Conservation (phyloP, 805 yeast species). For the Metschnikowia similis region DNA sequence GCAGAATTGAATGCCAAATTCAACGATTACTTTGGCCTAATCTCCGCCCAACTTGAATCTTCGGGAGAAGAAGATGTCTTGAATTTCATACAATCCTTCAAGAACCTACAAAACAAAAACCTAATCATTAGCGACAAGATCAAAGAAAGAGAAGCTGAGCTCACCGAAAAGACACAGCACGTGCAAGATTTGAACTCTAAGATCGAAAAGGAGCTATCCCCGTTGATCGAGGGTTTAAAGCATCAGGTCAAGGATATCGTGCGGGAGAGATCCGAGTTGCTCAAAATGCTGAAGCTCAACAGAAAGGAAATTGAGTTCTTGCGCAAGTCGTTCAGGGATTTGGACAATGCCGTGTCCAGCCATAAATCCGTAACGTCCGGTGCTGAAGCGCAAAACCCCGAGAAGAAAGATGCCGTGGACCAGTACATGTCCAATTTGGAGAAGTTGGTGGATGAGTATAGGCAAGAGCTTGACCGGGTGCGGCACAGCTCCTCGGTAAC, state of each 20-base stretch:
- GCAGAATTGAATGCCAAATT: slow-evolving; percentile 44
- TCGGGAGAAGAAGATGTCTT: slow-evolving; percentile 10
- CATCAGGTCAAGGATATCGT: slow-evolving; percentile 3
- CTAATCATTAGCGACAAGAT: slow-evolving; percentile 36
- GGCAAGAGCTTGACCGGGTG: slow-evolving; percentile 44
- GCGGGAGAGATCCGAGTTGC: slow-evolving; percentile 32
- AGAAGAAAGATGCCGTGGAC: slow-evolving; percentile 27
- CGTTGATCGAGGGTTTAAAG: slow-evolving; percentile 14
- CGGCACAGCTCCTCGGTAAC: slow-evolving; percentile 25
- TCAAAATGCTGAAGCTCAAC: slow-evolving; percentile 50
- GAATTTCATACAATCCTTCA: slow-evolving; percentile 33
- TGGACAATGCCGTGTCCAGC: slow-evolving; percentile 31
- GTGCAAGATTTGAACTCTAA: slow-evolving; percentile 2
- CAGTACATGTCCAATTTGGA: slow-evolving; percentile 41
- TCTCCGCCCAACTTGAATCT: slow-evolving; percentile 28
- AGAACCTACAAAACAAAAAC: slow-evolving; percentile 27
- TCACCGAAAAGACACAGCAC: slow-evolving; percentile 13
- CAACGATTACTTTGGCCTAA: slow-evolving; percentile 43
- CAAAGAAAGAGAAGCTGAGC: slow-evolving; percentile 18
- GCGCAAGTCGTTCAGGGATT: slow-evolving; percentile 50
- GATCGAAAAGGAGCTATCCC: slow-evolving; percentile 10
- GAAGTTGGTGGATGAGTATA: slow-evolving; percentile 52
- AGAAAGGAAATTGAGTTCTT: slow-evolving; percentile 55
- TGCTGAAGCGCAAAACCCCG: slow-evolving; percentile 7
- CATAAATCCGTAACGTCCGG: slow-evolving; percentile 9